Evolutionary conservation across 2,329 filamentous ascomycete genomes (phyloP).

Genomic region (Aspergillus pseudoviridinutans): DNA sequence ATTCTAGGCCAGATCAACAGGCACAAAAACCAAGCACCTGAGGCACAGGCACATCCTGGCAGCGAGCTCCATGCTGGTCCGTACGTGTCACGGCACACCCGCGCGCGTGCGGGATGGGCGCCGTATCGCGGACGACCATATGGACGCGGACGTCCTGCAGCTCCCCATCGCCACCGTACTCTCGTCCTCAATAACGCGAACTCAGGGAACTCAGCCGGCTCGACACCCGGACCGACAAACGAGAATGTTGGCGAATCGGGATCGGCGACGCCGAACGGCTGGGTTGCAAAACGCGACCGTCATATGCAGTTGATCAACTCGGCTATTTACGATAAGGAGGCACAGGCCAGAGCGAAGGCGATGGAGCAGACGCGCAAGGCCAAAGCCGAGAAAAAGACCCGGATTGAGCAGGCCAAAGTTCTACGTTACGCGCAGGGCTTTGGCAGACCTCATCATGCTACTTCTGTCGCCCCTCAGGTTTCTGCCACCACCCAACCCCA

Average conservation of each 20-base stretch:
- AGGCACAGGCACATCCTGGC: conserved; percentile 17
- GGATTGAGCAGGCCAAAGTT: conserved; percentile 47
- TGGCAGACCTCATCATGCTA: conserved; percentile 15
- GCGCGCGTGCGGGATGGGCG: conserved; percentile 36
- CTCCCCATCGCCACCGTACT: conserved; percentile 54
- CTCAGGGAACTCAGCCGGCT: conserved; percentile 19
- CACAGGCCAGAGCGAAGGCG: conserved; percentile 63
- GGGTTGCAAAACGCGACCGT: conserved; percentile 70
- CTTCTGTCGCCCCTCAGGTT: conserved; percentile 18
- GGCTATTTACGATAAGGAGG: conserved; percentile 70
- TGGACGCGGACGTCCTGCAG: conserved; percentile 30
- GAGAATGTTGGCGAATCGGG: conserved; percentile 28
- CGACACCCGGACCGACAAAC: conserved; percentile 19
- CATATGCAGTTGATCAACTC: conserved; percentile 82
- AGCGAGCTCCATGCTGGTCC: conserved; percentile 18
- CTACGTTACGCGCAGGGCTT: conserved; percentile 36
- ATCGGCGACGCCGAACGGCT: conserved; percentile 44
- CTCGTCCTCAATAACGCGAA: conserved; percentile 59
- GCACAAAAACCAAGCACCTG: conserved; percentile 59
- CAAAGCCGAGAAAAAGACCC: conserved; percentile 53
- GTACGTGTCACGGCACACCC: conserved; percentile 28
- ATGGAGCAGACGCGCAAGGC: conserved; percentile 63
- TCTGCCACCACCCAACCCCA: conserved; percentile 25
- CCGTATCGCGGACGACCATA: conserved; percentile 43
- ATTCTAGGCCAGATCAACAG: conserved; percentile 70